A percentile compares a stretch with the other conserved stretches of the same genome.
These are phyloP conservation scores for Thielaviopsis musarum DNA, from an alignment of 2,329 filamentous ascomycete species.

Conservation along the genomic window DNA sequence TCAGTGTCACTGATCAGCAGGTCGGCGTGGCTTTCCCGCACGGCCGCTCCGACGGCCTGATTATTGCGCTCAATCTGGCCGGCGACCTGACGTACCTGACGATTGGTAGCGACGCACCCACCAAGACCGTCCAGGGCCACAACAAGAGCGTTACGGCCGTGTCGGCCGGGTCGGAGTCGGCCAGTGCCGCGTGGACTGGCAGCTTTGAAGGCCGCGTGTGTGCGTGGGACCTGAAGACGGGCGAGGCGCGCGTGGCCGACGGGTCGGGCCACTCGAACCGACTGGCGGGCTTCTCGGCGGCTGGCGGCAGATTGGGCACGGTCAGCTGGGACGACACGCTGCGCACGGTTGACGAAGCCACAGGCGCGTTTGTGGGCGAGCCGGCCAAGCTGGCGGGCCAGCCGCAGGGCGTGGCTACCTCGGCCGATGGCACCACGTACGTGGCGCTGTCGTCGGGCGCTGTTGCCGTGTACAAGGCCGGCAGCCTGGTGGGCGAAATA, in stretches of 20 bases:
- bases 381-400: conserved; percentile 56
- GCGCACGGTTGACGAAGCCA: conserved; percentile 57
- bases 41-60: conserved; percentile 64
- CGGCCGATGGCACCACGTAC: conserved; percentile 35
- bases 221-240: conserved; percentile 62
- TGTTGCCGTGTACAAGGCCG: conserved; percentile 38
- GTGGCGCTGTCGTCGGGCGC: conserved; percentile 36
- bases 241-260: conserved; percentile 53
- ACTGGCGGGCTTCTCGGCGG: conserved; percentile 55
- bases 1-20: conserved; percentile 70
- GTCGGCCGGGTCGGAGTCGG: conserved; percentile 19
- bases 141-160: conserved; percentile 81
- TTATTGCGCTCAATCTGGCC: conserved; percentile 77
- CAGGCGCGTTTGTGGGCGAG: conserved; percentile 58
- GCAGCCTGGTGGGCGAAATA: conserved; percentile 41
- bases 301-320: conserved; percentile 53
- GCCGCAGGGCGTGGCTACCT: conserved; percentile 53
- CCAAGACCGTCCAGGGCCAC: conserved; percentile 65
- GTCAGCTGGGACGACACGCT: conserved; percentile 91
- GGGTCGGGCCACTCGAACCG: conserved; percentile 76
- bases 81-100: conserved; percentile 83
- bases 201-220: conserved; percentile 82
- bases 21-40: conserved; percentile 85
- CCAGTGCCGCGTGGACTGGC: conserved; percentile 54
- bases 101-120: conserved; percentile 51